Evolutionary conservation across 169 alveolate genomes (phyloP), one percentile per base, ranked within the genome.

Genomic region (Besnoitia besnoiti): DNA sequence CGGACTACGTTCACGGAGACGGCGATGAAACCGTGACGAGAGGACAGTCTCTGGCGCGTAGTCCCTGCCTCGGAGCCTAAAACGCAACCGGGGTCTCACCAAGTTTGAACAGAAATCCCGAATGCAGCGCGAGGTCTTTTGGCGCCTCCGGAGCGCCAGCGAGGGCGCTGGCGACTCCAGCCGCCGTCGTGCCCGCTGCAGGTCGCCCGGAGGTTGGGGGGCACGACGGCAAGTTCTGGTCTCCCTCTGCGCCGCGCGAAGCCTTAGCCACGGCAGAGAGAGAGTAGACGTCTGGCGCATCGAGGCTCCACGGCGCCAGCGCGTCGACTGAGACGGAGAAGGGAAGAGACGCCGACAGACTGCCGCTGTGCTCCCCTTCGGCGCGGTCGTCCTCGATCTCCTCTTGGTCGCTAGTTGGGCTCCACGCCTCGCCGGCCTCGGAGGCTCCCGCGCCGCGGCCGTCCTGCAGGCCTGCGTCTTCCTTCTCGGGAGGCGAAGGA

Each of bases 401-500:
- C 46, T 67, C 80, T 8, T 67, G 44, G 8, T 67, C 80, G 46
- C 44, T 35, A 30, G 39, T 2, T 67, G 80, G 24, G 19, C 44
- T 67, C 80, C 80, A 55, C 67, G n/a, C 67, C 67, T 16, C n/a
- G 27, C 33, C n/a, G 67, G 67, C 67, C 67, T 5, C 67, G 30
- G 30, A 3, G 27, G 67, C 67, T n/a, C 3, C 76, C 37, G 76
- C 76, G 76, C 10, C 76, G 5, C 10, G 40, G 30, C 40, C 76
- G 30, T 82, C 89, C 51, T 5, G 75, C 42, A 47, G 46, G 24
- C 47, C 73, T 40, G 27, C 73, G n/a, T 3, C 42, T n/a, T 77
- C 33, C 62, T 49, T 30, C 7, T 42, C 51, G 24, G n/a, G 59
- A n/a, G 92, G 5, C 40, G 88, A 50, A 50, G 92, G 76, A 75